Conservation (phyloP, 371 early-diverging fungal genomes). For the Smittium mucronatum region DNA sequence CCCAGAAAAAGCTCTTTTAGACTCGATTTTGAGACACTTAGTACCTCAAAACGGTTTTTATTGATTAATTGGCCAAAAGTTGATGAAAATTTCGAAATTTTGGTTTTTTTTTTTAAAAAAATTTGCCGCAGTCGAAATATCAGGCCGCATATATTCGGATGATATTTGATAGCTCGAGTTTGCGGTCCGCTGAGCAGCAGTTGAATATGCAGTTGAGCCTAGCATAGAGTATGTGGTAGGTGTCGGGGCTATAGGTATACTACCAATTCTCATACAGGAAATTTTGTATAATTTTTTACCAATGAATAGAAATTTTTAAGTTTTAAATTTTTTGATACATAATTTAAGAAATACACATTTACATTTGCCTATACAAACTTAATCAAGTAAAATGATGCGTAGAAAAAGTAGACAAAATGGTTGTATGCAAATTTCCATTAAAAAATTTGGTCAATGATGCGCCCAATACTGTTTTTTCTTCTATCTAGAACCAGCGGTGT, state of each 20-base stretch:
- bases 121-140: neutral
- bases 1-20: neutral
- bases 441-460: too few species aligned
- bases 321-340: too few species aligned
- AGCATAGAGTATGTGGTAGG: slow-evolving; percentile 2
- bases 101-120: neutral
- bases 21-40: neutral
- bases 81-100: neutral
- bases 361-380: too few species aligned
- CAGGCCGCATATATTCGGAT: neutral
- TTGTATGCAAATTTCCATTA: too few species aligned
- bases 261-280: too few species aligned
- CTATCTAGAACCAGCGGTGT: neutral
- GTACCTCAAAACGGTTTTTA: neutral
- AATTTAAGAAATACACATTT: too few species aligned
- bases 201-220: neutral
- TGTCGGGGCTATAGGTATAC: neutral
- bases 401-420: too few species aligned
- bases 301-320: too few species aligned
- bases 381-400: too few species aligned
- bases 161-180: neutral
- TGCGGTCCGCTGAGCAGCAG: neutral
- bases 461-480: too few species aligned
- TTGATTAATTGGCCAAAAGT: neutral
- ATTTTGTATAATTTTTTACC: too few species aligned